Evolutionary conservation across 2,329 filamentous ascomycete species (phyloP).

Genomic region (Hymenoscyphus infarciens): DNA sequence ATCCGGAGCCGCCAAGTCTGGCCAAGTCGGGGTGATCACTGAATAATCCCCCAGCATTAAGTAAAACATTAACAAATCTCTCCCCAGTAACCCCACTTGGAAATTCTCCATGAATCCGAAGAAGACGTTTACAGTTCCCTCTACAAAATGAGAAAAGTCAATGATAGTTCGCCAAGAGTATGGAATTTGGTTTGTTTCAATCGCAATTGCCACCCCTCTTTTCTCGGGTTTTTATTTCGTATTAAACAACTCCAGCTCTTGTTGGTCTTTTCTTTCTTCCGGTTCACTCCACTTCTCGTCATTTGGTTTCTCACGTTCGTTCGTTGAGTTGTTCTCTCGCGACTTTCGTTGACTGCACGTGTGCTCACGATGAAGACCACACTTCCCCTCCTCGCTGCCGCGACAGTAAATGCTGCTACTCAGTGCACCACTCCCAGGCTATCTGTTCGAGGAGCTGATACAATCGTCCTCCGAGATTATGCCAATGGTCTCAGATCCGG

Average conservation of each 20-base stretch:
- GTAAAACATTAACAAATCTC: background rate
- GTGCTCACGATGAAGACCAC: background rate
- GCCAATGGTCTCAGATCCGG: slow-evolving; percentile 14
- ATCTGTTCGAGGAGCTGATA: slow-evolving; percentile 19
- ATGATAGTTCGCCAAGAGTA: background rate
- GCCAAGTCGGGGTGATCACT: background rate
- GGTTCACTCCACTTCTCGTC: background rate
- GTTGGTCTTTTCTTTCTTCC: background rate
- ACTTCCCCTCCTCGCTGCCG: background rate
- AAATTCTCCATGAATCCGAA: background rate
- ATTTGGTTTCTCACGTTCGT: background rate
- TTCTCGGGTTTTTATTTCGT: background rate
- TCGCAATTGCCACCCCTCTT: background rate
- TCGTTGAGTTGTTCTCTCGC: background rate
- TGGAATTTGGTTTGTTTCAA: background rate
- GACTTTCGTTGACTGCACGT: background rate
- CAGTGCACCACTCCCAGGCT: slow-evolving; percentile 11
- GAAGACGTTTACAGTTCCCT: background rate
- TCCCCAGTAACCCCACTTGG: background rate
- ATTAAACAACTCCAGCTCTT: background rate
- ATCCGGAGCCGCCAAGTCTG: background rate
- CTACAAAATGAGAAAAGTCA: background rate
- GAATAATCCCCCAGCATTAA: background rate
- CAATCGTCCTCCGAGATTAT: slow-evolving; percentile 13
- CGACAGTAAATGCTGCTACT: background rate